phyloP scores from a whole-genome alignment of 306 rosid genomes.

The Rosa chinensis region DNA sequence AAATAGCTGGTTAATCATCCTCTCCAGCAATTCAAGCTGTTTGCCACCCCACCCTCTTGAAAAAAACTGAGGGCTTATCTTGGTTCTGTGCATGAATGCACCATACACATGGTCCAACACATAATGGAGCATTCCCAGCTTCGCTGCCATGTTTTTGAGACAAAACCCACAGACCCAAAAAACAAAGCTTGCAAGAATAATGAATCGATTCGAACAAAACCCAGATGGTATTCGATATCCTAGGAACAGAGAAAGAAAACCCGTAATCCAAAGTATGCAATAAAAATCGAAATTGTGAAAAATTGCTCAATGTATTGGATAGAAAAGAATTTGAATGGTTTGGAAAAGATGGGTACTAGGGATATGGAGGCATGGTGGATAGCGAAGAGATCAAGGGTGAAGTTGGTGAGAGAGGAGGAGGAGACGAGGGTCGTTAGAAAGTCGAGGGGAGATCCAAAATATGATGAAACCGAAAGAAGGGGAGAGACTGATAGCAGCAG shows the following conservation, averaged over 20 bases:
- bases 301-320: not conserved
- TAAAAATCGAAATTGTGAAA: not conserved
- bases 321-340: not conserved
- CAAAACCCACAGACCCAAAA: not conserved
- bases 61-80: constrained; percentile 76
- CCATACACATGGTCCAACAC: constrained; percentile 91
- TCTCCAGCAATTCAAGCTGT: constrained; percentile 78
- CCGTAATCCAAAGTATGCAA: not conserved
- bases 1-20: constrained; percentile 67
- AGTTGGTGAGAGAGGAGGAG: no score
- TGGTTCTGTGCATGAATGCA: constrained; percentile 88
- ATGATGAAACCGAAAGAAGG: constrained; percentile 2
- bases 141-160: constrained; percentile 58
- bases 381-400: not conserved
- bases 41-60: constrained; percentile 95
- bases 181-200: not conserved
- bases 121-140: constrained; percentile 84
- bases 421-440: not conserved
- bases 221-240: not conserved
- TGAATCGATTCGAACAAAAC: constrained; percentile 7
- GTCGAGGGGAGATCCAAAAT: constrained; percentile 23
- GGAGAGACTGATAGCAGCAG: not conserved
- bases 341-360: not conserved
- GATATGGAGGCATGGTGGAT: no score
- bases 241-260: not conserved